phyloP scores from a whole-genome alignment of 257 asterid species.

The Capsicum pubescens region DNA sequence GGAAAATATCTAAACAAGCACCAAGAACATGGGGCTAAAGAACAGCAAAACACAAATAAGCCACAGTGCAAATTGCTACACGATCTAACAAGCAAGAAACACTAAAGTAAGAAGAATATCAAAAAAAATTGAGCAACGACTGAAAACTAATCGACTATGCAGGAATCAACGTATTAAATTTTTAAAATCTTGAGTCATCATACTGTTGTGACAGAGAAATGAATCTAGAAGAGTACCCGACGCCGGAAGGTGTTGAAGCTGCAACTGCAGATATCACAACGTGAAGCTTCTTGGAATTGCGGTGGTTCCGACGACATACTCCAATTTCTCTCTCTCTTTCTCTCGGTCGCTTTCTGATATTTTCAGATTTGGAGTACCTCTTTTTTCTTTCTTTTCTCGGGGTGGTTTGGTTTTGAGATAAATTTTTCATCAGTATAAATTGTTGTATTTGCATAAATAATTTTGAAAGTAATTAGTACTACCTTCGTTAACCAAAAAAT shows the following conservation, averaged over 20 bases:
- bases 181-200: neutral
- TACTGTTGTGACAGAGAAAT: constrained; percentile 20
- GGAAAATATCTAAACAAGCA: no score
- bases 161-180: constrained; percentile 4
- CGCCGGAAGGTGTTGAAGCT: constrained; percentile 97
- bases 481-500: no score
- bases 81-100: no score
- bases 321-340: neutral
- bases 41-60: no score
- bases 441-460: no score
- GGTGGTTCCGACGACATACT: constrained; percentile 73
- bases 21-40: no score
- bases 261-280: constrained; percentile 95
- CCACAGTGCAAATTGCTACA: no score
- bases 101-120: neutral
- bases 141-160: constrained; percentile 16
- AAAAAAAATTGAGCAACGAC: neutral
- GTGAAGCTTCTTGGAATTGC: constrained; percentile 80
- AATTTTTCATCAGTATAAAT: no score
- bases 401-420: no score
- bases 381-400: no score
- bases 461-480: no score
- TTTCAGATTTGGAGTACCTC: neutral
- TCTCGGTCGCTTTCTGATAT: neutral
- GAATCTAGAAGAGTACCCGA: constrained; percentile 58